Percentiles rank a stretch among this genome's conserved stretches.
Conservation (phyloP, 257 asterid species). For the Rhazya stricta region DNA sequence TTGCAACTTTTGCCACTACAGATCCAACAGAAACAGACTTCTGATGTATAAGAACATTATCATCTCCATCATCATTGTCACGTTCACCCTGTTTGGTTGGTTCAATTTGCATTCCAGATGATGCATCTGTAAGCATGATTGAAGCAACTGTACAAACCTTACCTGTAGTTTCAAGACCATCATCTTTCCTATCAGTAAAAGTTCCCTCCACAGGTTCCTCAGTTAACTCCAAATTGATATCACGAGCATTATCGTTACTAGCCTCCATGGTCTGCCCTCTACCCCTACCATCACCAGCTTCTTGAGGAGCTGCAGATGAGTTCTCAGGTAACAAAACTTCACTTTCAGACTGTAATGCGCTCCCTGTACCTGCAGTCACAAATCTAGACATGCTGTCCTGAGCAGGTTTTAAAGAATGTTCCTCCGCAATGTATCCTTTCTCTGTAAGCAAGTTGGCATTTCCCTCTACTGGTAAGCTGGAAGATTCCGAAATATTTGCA, state of each 20-base stretch:
- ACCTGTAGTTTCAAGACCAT: constrained; percentile 26
- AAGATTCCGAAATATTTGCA: constrained; percentile 22
- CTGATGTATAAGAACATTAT: constrained; percentile 16
- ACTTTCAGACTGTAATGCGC: constrained; percentile 28
- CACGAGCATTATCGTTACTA: constrained; percentile 1
- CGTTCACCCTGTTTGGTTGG: constrained; percentile 5
- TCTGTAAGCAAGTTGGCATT: constrained; percentile 26
- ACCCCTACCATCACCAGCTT: constrained; percentile 21
- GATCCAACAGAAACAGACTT: constrained; percentile 24
- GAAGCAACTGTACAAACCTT: constrained; percentile 21
- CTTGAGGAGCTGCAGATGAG: constrained; percentile 26
- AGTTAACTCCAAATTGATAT: constrained; percentile 22
- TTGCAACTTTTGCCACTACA: constrained; percentile 23
- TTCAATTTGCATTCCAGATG: constrained; percentile 10
- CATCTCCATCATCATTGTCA: constrained; percentile 22
- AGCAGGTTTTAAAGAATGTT: constrained; percentile 28
- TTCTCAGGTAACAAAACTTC: constrained; percentile 23
- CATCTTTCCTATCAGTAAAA: constrained; percentile 25
- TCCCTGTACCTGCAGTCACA: constrained; percentile 29
- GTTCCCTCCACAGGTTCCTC: constrained; percentile 19
- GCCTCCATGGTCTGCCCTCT: constrained; percentile 20
- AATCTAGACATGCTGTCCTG: constrained; percentile 22
- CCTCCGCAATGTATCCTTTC: constrained; percentile 15
- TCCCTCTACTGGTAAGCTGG: constrained; percentile 18
- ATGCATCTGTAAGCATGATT: constrained; percentile 1